These are phyloP conservation scores for Taxillus chinensis DNA, from an alignment of 164 flowering plant genomes.

Conservation along the genomic window DNA sequence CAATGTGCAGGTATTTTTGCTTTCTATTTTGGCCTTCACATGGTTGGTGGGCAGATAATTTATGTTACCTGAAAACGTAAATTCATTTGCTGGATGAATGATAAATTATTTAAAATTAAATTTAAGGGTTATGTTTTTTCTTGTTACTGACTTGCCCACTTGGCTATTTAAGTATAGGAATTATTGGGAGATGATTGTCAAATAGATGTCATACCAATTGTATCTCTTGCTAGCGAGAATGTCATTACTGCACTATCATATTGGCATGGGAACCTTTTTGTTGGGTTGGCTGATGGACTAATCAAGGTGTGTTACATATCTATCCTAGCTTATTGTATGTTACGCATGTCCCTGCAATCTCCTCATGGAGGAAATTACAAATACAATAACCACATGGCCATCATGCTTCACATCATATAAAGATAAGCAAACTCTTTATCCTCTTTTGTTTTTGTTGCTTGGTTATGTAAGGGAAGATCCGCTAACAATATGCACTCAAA, in stretches of 20 bases:
- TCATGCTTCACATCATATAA: neutral
- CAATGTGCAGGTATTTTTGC: slow-evolving; percentile 48
- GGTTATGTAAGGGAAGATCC: no score
- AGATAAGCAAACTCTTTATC: neutral
- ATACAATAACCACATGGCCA: neutral
- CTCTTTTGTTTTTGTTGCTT: no score
- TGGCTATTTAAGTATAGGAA: slow-evolving; percentile 32
- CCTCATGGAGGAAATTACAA: neutral
- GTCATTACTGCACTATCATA: slow-evolving; percentile 50
- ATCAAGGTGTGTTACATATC: slow-evolving; percentile 46
- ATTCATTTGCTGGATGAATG: no score
- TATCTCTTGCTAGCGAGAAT: slow-evolving; percentile 51
- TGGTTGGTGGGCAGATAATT: no score
- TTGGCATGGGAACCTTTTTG: slow-evolving; percentile 70
- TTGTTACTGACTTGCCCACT: neutral
- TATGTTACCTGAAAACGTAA: no score
- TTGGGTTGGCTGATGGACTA: slow-evolving; percentile 50
- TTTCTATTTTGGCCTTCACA: no score
- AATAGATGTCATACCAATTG: slow-evolving; percentile 35
- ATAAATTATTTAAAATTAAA: neutral
- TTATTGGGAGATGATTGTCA: slow-evolving; percentile 40
- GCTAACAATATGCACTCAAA: no score
- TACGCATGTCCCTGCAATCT: neutral
- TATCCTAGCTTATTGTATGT: neutral
- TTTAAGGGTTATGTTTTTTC: neutral